Conservation (phyloP, 139 green algal genomes). For the Haematococcus lacustris region DNA sequence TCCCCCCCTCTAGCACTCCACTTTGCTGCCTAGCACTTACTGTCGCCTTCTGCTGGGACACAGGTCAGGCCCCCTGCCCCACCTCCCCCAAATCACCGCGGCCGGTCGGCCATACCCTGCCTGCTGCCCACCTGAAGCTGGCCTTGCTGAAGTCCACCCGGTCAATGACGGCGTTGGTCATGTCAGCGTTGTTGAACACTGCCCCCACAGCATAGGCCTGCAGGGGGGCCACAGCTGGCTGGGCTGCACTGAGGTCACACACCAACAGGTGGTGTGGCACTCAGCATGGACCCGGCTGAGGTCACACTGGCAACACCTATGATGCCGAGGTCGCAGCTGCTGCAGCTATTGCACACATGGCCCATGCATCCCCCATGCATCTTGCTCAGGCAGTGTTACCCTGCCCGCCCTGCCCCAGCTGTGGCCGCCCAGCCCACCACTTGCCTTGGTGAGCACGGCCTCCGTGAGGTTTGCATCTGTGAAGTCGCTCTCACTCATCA, state of each 20-base stretch:
- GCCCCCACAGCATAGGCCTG: conserved; percentile 73
- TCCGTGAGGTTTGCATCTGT: conserved; percentile 66
- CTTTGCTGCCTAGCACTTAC: not conserved
- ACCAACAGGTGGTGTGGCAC: not conserved
- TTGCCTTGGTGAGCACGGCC: conserved; percentile 78
- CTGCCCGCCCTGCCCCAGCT: too few relatives aligned
- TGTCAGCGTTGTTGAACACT: conserved; percentile 71
- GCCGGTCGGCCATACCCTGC: not conserved
- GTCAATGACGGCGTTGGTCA: conserved; percentile 92
- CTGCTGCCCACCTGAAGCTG: conserved; percentile 31
- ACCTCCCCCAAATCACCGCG: not conserved
- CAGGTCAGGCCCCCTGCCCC: too few relatives aligned
- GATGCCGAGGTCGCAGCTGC: not conserved
- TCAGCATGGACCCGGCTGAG: not conserved
- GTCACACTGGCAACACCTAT: not conserved
- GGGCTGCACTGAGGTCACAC: too few relatives aligned
- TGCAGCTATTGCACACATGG: not conserved
- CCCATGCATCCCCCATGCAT: not conserved
- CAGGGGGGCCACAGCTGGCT: too few relatives aligned
- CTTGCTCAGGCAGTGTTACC: too few relatives aligned
- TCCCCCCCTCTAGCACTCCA: not conserved
- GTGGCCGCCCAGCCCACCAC: too few relatives aligned
- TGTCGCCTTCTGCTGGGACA: too few relatives aligned
- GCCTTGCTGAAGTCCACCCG: conserved; percentile 73
- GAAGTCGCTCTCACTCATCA: conserved; percentile 73